Base-by-base conservation (phyloP, 441 rosid genomes). In the Jatropha multifida region DNA sequence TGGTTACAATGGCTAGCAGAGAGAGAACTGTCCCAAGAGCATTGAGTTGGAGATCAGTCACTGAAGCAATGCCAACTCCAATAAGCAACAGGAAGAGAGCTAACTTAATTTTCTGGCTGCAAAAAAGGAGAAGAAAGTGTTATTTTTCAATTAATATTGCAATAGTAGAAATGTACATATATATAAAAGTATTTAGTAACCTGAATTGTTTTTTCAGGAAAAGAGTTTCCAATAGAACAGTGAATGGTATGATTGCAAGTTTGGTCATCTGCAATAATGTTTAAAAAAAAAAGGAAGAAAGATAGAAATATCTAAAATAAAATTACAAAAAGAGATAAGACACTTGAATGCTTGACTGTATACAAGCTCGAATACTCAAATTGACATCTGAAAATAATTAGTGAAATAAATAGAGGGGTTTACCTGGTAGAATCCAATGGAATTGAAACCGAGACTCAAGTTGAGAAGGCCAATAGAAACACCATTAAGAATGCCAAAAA, bases 1-100 rank as follows among this genome's bases (percentile, higher is more conserved):
- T 96, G 13, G 98, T 96, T 41, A 79, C 75, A 17, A 96, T 91
- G 82, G 99, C 99, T 14, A 96, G 92, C 59, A 85, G 81, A 17
- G 99, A 93, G 51, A 96, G 87, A 74, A 90, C 76, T 10, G 99
- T 82, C 13, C 99, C 99, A 1, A 96, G 71, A 68, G 79, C 64
- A 66, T 96, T 96, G 81, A 96, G 99, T 85, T 96, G 99, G 68
- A 96, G 92, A 85, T 96, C 98, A n/a, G 99, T 93, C 52, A 96
- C 81, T 4, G 99, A 92, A 48, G 99, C 99, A 71, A 96, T 84
- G 54, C 92, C 97, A 81, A 96, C 99, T 23, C 99, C 99, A 77
- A 89, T 77, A 17, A 96, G 87, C 78, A 96, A 74, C 2, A 96
- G 76, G 65, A 86, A 80, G 40, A 96, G 89, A 32, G 99, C 83